phyloP scores from a whole-genome alignment of 1,139 yeast species.

The Zygosaccharomyces sapae region DNA sequence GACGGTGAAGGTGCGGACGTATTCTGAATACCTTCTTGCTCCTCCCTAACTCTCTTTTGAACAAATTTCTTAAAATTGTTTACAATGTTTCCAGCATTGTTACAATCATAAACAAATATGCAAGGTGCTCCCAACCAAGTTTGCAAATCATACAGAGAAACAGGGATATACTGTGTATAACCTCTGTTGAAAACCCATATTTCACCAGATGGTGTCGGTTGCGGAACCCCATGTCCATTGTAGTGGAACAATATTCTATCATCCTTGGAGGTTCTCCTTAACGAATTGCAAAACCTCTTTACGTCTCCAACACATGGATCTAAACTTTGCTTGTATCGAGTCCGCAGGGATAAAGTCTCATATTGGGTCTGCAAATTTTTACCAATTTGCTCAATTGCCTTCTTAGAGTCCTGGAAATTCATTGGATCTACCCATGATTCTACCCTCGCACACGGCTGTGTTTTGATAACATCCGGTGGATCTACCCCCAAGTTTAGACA shows the following conservation, averaged over 20 bases:
- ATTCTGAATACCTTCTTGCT: constrained; percentile 69
- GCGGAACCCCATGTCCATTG: constrained; percentile 98
- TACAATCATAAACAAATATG: constrained; percentile 90
- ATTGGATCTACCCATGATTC: constrained; percentile 96
- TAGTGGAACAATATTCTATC: constrained; percentile 88
- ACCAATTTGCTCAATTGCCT: constrained; percentile 89
- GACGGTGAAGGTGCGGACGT: constrained; percentile 56
- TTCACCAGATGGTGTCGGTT: constrained; percentile 96
- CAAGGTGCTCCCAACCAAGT: constrained; percentile 99
- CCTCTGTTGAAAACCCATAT: constrained; percentile 98
- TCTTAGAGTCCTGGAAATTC: constrained; percentile 77
- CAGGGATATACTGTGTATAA: constrained; percentile 95
- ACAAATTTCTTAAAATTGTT: constrained; percentile 86
- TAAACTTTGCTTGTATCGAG: constrained; percentile 82
- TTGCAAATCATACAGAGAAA: constrained; percentile 85
- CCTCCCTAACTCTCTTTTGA: constrained; percentile 85
- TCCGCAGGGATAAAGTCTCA: constrained; percentile 80
- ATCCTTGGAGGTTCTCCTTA: constrained; percentile 87
- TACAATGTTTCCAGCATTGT: constrained; percentile 91
- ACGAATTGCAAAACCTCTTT: constrained; percentile 82
- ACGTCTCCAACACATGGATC: constrained; percentile 97
- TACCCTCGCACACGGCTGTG: constrained; percentile 87
- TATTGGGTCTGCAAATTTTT: constrained; percentile 83
- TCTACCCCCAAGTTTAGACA: constrained; percentile 94
- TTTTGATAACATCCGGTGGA: constrained; percentile 93